A percentile compares a stretch with the other conserved stretches of the same genome.
These are phyloP conservation scores for Oryza rufipogon DNA, from an alignment of 176 grass and related monocot genomes.

Conservation along the genomic window DNA sequence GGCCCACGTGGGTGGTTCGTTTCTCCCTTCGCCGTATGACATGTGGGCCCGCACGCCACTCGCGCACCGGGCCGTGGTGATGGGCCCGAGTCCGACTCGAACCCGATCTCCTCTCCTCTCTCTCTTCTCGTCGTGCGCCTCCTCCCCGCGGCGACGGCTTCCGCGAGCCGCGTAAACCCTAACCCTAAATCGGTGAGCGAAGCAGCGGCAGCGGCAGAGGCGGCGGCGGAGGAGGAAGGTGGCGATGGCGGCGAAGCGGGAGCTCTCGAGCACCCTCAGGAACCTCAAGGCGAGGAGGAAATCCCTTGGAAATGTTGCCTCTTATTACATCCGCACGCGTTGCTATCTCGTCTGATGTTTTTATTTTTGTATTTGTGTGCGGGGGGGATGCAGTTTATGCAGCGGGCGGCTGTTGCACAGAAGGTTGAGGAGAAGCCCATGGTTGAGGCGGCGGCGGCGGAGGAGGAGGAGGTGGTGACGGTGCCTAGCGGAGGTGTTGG, in stretches of 20 bases:
- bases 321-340: slow-evolving; percentile 2
- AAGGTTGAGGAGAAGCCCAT: slow-evolving; percentile 45
- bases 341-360: neutral
- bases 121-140: neutral
- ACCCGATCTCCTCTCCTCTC: neutral
- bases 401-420: slow-evolving; percentile 60
- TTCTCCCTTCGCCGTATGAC: neutral
- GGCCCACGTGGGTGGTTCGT: neutral
- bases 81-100: neutral
- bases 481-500: neutral
- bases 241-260: slow-evolving; percentile 75
- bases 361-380: neutral
- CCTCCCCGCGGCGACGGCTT: neutral
- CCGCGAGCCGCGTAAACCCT: slow-evolving; percentile 25
- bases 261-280: slow-evolving; percentile 86
- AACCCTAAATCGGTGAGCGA: slow-evolving; percentile 31
- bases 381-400: slow-evolving; percentile 72
- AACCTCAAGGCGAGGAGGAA: slow-evolving; percentile 68
- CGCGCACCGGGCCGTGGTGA: too few relatives aligned
- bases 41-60: neutral
- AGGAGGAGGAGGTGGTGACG: slow-evolving; percentile 6
- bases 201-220: neutral
- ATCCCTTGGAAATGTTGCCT: neutral
- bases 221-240: neutral
- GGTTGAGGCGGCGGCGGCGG: neutral